Percentiles rank a stretch among this genome's conserved stretches.
phyloP scores from a whole-genome alignment of 495 filamentous ascomycete species.

The Friedmanniomyces endolithicus region DNA sequence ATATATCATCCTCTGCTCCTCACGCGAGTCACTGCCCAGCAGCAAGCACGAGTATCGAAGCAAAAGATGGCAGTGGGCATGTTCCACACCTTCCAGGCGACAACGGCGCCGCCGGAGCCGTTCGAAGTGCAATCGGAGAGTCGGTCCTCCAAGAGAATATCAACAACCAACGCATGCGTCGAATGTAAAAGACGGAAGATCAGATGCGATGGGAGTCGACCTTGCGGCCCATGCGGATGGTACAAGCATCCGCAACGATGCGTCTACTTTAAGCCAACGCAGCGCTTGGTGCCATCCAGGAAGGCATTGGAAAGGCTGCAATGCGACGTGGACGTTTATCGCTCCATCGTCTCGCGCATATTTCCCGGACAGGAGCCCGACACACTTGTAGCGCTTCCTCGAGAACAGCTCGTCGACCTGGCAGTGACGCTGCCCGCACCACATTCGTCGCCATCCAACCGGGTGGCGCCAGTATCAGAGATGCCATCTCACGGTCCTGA shows the following conservation, averaged over 20 bases:
- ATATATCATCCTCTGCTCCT: too few relatives aligned
- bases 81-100: constrained; percentile 17
- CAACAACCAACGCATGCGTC: constrained; percentile 15
- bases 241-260: constrained; percentile 30
- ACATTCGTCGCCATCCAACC: constrained; percentile 33
- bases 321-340: constrained; percentile 21
- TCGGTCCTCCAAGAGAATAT: constrained; percentile 6
- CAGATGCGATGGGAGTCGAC: constrained; percentile 15
- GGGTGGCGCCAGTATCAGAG: constrained; percentile 20
- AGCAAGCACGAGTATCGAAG: neutral
- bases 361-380: constrained; percentile 38
- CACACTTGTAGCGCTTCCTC: constrained; percentile 32
- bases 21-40: too few relatives aligned
- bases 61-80: neutral
- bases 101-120: neutral
- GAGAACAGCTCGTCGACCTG: constrained; percentile 42
- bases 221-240: constrained; percentile 20
- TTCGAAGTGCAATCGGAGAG: neutral
- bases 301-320: constrained; percentile 28
- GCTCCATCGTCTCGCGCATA: constrained; percentile 32
- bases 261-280: constrained; percentile 28
- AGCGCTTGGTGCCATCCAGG: constrained; percentile 26
- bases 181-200: constrained; percentile 20
- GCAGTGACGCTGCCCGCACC: constrained; percentile 21
- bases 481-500: neutral